Evolutionary conservation across 805 yeast species (phyloP), one percentile per base, ranked within the genome.

Genomic region (Metschnikowia baotianmanensis): DNA sequence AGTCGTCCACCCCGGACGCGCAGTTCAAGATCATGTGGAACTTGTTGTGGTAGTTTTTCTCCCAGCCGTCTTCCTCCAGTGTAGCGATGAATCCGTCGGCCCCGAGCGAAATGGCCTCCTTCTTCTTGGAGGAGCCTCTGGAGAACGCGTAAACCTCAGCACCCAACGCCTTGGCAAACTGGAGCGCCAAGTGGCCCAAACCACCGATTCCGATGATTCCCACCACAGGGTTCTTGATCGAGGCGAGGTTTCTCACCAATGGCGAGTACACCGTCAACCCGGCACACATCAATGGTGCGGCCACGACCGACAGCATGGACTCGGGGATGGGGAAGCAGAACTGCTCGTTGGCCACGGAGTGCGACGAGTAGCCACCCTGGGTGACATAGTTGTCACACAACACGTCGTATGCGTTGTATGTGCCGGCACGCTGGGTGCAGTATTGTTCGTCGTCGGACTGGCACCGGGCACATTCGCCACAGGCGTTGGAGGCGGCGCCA

Each of bases 201-300:
- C 81, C 81, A 54, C 81, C 81, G 48, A 76, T 71, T 45, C 80
- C 81, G 36, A 76, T 61, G 45, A 78, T 65, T 39, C 93, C 95
- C 29, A 83, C 67, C 26, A 66, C 71, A 6, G 55, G 53, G 33
- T 46, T 39, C 28, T 44, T 37, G 25, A 39, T 16, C 35, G 38
- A 30, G 33, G 40, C 36, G 47, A 48, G 52, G 41, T 73, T 77
- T 60, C 82, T 70, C 43, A 74, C 66, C 51, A 84, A 61, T 40
- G 91, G 91, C 6, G 86, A 75, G 65, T 67, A 83, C 11, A 78
- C 81, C 10, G 91, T 84, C 57, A 82, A 66, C 40, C 91, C 91
- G 41, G 87, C 91, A 68, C 91, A 84, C 66, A 83, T 63, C 64
- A 84, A 65, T 38, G 90, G 89, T 4, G 88, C 89, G 21, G 79